Evolutionary conservation across 495 filamentous ascomycete species (phyloP), one percentile per base, ranked within the genome.

Genomic region (Terfezia claveryi): DNA sequence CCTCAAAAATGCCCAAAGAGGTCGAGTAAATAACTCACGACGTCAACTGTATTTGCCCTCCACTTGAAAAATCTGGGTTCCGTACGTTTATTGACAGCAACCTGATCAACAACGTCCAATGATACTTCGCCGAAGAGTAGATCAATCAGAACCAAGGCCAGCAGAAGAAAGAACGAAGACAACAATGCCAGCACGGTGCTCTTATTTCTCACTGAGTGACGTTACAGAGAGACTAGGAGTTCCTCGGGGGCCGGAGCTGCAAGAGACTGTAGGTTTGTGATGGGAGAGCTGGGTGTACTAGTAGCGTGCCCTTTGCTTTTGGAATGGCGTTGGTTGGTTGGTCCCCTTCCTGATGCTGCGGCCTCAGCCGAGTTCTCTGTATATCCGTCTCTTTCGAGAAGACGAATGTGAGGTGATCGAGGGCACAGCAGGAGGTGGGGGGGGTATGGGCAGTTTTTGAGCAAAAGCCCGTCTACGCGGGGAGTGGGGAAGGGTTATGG

Each of bases 221-320:
- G 41, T 46, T 56, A 9, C 51, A 17, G 55, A 73, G 72, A 59
- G 72, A 78, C 57, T 61, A 60, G 27, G 70, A 67, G 14, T 75
- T 68, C 54, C 58, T 78, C 4, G 73, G 76, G 49, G 70, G 69
- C 50, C 64, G 77, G 36, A 67, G 74, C 8, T 69, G 69, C 0
- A 74, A 79, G 60, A 32, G 27, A 32, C 27, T 32, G 27, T 32
- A 7, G 27, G 27, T 32, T 32, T 32, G 27, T 32, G 27, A 32
- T 32, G 27, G 27, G 27, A 7, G 4, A 5, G 27, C 27, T 32
- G 27, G 2, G 27, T 32, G 27, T 32, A 32, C 27, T 32, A 32
- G 27, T 32, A 32, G 27, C 7, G 27, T 32, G 7, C 2, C 27
- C 4, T 32, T 32, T 32, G 27, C 27, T 32, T 32, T 32, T 32